Conservation (phyloP, 805 yeast genomes). For the Sungouiella blattae region DNA sequence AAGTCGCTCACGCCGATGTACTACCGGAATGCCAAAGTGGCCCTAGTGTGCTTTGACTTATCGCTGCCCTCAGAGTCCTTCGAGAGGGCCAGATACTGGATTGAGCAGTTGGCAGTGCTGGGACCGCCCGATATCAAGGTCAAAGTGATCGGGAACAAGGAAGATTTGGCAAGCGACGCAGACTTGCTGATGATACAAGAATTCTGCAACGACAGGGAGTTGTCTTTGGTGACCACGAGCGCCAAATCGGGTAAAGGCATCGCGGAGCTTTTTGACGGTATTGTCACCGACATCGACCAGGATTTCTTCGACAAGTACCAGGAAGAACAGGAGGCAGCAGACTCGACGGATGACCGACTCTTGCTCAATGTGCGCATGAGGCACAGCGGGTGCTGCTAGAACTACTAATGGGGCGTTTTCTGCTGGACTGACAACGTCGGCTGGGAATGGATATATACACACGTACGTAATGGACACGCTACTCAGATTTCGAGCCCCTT, state of each 20-base stretch:
- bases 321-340: conserved; percentile 9
- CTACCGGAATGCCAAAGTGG: conserved; percentile 46
- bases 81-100: conserved; percentile 81
- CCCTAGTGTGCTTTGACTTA: conserved; percentile 84
- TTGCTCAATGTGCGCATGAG: neutral
- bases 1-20: conserved; percentile 45
- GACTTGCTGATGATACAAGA: conserved; percentile 12
- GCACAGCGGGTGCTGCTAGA: conserved; percentile 1
- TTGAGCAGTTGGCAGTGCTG: conserved; percentile 59
- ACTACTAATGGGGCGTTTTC: conserved; percentile 1
- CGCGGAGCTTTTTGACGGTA: conserved; percentile 27
- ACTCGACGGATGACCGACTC: conserved; percentile 3
- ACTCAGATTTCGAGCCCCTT: conserved; percentile 36
- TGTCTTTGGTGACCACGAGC: conserved; percentile 45
- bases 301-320: conserved; percentile 22
- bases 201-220: conserved; percentile 15
- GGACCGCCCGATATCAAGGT: conserved; percentile 28
- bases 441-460: neutral
- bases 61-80: conserved; percentile 47
- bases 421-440: too few species aligned
- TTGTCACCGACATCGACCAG: conserved; percentile 31
- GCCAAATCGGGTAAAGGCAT: conserved; percentile 73
- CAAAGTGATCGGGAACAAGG: conserved; percentile 76
- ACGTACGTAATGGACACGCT: neutral
- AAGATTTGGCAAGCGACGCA: conserved; percentile 50